A percentile compares a stretch with the other conserved stretches of the same genome.
Conservation (phyloP, 2,329 filamentous ascomycete genomes). For the Penicillium nordicum region DNA sequence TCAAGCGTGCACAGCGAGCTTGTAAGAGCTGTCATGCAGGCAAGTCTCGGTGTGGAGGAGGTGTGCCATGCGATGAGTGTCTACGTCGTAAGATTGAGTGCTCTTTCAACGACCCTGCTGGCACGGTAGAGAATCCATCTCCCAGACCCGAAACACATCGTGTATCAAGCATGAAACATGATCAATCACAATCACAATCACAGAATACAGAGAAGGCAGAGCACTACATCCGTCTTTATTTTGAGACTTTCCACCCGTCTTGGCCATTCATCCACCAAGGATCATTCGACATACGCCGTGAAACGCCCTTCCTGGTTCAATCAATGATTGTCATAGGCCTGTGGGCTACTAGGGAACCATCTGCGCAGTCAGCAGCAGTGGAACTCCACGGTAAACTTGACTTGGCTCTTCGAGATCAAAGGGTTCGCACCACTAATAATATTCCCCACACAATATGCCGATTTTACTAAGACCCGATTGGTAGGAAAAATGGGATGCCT, state of each 20-base stretch:
- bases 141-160: background rate
- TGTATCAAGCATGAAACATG: background rate
- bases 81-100: constrained; percentile 16
- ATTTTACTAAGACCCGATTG: background rate
- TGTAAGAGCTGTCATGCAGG: constrained; percentile 19
- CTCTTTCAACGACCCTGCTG: constrained; percentile 4
- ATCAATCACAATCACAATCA: background rate
- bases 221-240: constrained; percentile 25
- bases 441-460: background rate
- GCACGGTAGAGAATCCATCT: background rate
- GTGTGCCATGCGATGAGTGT: constrained; percentile 18
- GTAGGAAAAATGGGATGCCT: constrained; percentile 26
- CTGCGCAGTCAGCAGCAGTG: constrained; percentile 20
- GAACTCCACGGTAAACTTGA: constrained; percentile 25
- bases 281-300: constrained; percentile 20
- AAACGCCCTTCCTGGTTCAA: constrained; percentile 28
- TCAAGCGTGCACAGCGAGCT: constrained; percentile 11
- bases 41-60: constrained; percentile 22
- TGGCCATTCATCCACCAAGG: constrained; percentile 31
- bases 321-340: constrained; percentile 29
- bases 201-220: constrained; percentile 3
- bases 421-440: constrained; percentile 11
- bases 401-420: constrained; percentile 25
- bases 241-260: constrained; percentile 25
- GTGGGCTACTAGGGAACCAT: constrained; percentile 21